Conservation (phyloP, 176 grass and related monocot genomes). For the Bromus sterilis region DNA sequence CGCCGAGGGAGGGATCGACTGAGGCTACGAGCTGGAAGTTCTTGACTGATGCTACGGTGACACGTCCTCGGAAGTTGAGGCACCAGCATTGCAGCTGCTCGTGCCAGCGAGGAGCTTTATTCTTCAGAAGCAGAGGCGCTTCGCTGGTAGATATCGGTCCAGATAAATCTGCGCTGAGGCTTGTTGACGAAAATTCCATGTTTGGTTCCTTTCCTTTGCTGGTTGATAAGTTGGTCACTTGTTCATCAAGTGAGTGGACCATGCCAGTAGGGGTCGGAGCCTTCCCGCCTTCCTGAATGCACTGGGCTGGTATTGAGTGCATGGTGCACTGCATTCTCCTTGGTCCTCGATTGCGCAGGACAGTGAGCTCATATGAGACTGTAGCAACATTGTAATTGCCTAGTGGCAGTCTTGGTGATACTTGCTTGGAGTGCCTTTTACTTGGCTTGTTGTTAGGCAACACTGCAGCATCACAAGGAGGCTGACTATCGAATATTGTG, state of each 20-base stretch:
- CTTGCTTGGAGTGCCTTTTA: constrained; percentile 81
- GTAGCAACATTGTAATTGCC: constrained; percentile 86
- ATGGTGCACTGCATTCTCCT: constrained; percentile 95
- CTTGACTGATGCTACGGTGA: constrained; percentile 94
- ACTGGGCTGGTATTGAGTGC: constrained; percentile 66
- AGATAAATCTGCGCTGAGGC: constrained; percentile 30
- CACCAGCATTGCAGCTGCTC: constrained; percentile 99
- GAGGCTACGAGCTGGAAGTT: constrained; percentile 92
- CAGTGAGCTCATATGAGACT: constrained; percentile 80
- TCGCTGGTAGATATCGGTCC: constrained; percentile 7
- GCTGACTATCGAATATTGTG: constrained; percentile 83
- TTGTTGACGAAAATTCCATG: constrained; percentile 44
- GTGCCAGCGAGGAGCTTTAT: constrained; percentile 93
- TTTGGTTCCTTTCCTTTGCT: constrained; percentile 52
- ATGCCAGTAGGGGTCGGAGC: constrained; percentile 65
- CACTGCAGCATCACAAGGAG: constrained; percentile 47
- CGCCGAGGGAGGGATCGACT: constrained; percentile 47
- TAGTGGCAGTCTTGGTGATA: constrained; percentile 79
- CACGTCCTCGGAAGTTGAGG: constrained; percentile 93
- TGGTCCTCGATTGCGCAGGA: constrained; percentile 89
- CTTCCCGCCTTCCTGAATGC: constrained; percentile 58
- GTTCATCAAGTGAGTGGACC: constrained; percentile 61
- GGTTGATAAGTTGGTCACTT: constrained; percentile 21
- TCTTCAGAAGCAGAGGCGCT: constrained; percentile 68
- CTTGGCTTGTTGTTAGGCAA: constrained; percentile 52